Evolutionary conservation across 805 yeast species (phyloP).

Genomic region (Starmera amethionina): DNA sequence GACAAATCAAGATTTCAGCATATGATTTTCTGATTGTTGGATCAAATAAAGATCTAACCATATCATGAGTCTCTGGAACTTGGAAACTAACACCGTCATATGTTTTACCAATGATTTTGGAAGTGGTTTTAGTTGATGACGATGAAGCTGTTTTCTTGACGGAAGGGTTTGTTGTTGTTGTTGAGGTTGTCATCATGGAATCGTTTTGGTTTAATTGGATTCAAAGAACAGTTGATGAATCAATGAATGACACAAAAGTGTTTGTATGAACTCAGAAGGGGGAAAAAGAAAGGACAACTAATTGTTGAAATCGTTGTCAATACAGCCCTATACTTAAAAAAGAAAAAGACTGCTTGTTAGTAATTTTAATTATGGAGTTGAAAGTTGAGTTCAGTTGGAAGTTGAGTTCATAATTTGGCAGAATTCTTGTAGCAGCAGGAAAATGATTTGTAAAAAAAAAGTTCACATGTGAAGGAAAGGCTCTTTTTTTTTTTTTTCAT

Average conservation of each 20-base stretch:
- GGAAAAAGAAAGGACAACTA: not conserved
- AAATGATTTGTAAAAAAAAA: not conserved
- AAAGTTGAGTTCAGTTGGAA: not conserved
- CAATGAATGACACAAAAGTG: not conserved
- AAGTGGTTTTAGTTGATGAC: not conserved
- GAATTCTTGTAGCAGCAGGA: not conserved
- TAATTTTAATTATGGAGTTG: not conserved
- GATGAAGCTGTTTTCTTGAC: not conserved
- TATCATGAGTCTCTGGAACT: constrained; percentile 58
- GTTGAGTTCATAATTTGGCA: not conserved
- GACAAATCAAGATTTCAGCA: constrained; percentile 51
- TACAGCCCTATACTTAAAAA: not conserved
- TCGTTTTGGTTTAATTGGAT: not conserved
- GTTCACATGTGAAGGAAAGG: constrained; percentile 1
- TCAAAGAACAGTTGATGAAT: not conserved
- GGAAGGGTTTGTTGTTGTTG: too few species aligned
- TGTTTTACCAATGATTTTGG: constrained; percentile 11
- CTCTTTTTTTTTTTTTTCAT: not conserved
- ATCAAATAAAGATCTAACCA: constrained; percentile 74
- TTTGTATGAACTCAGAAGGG: not conserved
- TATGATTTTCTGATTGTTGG: constrained; percentile 62
- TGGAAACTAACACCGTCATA: constrained; percentile 21
- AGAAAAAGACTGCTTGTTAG: too few species aligned
- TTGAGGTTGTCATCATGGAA: not conserved
- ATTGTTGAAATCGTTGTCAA: not conserved